phyloP scores from a whole-genome alignment of 139 green algal species.

The Tetradesmus lagerheimii region DNA sequence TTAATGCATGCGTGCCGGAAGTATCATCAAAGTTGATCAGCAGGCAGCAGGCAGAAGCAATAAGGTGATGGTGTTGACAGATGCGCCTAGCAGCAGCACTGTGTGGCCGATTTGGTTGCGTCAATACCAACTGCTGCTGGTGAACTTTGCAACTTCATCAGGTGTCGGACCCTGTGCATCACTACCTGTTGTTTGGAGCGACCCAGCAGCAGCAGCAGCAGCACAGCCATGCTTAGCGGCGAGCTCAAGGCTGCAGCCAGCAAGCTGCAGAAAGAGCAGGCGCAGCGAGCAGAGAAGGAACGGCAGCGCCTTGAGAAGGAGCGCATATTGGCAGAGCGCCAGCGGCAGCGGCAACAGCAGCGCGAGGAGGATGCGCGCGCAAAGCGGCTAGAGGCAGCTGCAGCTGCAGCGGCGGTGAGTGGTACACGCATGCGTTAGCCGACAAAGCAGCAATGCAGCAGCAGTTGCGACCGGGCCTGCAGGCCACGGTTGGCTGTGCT shows the following conservation, averaged over 20 bases:
- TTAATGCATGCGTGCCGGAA: not conserved
- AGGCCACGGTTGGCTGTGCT: too few relatives aligned
- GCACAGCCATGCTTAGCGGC: constrained; percentile 26
- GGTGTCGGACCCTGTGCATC: not conserved
- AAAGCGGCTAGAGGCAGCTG: constrained; percentile 46
- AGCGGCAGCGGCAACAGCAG: constrained; percentile 53
- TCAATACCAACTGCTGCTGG: not conserved
- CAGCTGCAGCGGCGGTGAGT: constrained; percentile 59
- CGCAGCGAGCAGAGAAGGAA: constrained; percentile 51
- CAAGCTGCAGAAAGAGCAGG: constrained; percentile 59
- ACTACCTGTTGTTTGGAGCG: not conserved
- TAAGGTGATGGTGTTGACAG: not conserved
- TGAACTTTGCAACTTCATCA: not conserved
- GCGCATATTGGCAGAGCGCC: constrained; percentile 44
- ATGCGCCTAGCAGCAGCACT: not conserved
- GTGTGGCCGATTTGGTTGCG: not conserved
- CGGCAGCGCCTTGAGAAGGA: constrained; percentile 62
- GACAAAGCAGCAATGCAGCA: not conserved
- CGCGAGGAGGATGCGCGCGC: constrained; percentile 56
- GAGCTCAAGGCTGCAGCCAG: constrained; percentile 57
- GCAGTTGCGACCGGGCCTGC: too few relatives aligned
- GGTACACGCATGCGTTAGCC: not conserved
- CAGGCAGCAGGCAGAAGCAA: not conserved
- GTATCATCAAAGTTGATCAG: not conserved
- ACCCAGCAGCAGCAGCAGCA: not conserved